A percentile compares a stretch with the other conserved stretches of the same genome.
Evolutionary conservation across 345 rosid genomes (phyloP).

Genomic region (Populus alba): DNA sequence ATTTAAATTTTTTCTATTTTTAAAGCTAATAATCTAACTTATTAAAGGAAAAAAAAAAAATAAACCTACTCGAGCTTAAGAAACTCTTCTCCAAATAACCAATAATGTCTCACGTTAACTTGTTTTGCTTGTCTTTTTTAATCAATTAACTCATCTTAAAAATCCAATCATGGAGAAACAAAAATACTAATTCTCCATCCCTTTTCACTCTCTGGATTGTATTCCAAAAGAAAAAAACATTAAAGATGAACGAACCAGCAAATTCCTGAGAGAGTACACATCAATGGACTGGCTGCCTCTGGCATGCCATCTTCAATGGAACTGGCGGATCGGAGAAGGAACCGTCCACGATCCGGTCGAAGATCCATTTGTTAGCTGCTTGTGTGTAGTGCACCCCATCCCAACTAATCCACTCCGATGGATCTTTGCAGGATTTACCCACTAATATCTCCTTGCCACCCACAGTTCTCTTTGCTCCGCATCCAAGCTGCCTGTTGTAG

Average conservation of each 20-base stretch:
- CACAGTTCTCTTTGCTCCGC: constrained; percentile 47
- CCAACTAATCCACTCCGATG: constrained; percentile 40
- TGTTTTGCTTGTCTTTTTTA: too few species aligned
- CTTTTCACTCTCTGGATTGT: background rate
- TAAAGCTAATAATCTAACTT: too few species aligned
- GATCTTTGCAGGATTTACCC: constrained; percentile 51
- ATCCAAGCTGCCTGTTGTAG: constrained; percentile 43
- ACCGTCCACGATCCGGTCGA: constrained; percentile 31
- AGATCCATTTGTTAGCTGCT: constrained; percentile 45
- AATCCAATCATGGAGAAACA: background rate
- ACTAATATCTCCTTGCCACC: constrained; percentile 46
- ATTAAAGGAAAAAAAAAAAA: too few species aligned
- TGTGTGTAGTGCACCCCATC: constrained; percentile 54
- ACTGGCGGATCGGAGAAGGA: constrained; percentile 38
- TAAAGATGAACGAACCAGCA: background rate
- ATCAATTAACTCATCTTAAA: background rate
- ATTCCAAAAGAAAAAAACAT: background rate
- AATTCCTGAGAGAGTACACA: background rate
- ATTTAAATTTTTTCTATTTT: too few species aligned
- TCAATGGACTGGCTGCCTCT: constrained; percentile 8
- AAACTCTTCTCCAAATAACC: too few species aligned
- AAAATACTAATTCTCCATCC: background rate
- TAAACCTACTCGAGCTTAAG: too few species aligned
- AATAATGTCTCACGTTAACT: too few species aligned
- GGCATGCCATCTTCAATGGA: constrained; percentile 46